phyloP scores from a whole-genome alignment of 2,329 filamentous ascomycete genomes.

The Trichophyton rubrum region DNA sequence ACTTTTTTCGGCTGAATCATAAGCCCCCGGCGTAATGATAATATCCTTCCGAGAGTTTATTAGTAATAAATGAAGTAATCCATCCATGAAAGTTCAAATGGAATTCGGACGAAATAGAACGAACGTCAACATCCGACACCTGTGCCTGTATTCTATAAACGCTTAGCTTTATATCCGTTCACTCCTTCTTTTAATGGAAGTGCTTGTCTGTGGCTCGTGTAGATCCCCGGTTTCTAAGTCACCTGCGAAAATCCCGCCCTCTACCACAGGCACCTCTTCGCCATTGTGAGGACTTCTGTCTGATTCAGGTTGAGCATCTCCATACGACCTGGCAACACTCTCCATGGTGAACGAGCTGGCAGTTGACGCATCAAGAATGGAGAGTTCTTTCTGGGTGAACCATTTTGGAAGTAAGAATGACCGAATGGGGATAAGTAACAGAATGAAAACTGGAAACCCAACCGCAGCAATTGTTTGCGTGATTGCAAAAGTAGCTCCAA shows the following conservation, averaged over 20 bases:
- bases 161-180: conserved; percentile 13
- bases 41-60: not conserved
- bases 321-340: conserved; percentile 54
- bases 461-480: conserved; percentile 74
- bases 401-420: conserved; percentile 50
- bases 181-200: conserved; percentile 21
- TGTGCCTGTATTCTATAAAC: not conserved
- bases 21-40: not conserved
- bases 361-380: conserved; percentile 56
- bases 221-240: conserved; percentile 32
- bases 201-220: conserved; percentile 24
- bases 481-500: conserved; percentile 68
- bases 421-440: conserved; percentile 55
- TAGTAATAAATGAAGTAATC: no score
- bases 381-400: conserved; percentile 50
- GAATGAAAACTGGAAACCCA: conserved; percentile 64
- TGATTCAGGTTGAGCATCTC: conserved; percentile 24
- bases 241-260: conserved; percentile 25
- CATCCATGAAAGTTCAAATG: no score
- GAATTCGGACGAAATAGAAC: no score
- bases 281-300: not conserved
- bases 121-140: not conserved
- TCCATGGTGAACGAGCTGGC: conserved; percentile 67
- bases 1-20: not conserved
- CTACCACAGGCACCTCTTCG: conserved; percentile 7